These are phyloP conservation scores for Calocera cornea DNA, from an alignment of 768 basidiomycete genomes.

Conservation along the genomic window DNA sequence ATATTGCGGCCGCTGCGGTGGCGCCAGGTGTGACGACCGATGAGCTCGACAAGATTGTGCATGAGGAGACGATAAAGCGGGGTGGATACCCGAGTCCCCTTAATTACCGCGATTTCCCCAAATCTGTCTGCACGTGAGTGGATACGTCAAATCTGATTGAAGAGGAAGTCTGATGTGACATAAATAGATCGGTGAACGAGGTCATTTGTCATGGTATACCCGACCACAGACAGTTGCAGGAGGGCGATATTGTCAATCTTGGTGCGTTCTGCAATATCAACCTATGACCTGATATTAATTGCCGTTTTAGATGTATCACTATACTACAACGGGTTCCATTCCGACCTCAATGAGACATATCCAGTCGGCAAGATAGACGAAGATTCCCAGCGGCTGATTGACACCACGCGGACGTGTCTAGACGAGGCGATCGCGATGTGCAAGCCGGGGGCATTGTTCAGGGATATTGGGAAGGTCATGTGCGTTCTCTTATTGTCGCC, in stretches of 20 bases:
- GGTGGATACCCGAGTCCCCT: slow-evolving; percentile 89
- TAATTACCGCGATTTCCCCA: slow-evolving; percentile 82
- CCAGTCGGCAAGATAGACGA: slow-evolving; percentile 78
- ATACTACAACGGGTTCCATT: slow-evolving; percentile 78
- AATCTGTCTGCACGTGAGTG: slow-evolving; percentile 90
- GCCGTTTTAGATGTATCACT: slow-evolving; percentile 51
- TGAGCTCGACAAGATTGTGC: slow-evolving; percentile 85
- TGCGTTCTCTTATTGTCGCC: slow-evolving; percentile 28
- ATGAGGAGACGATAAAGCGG: slow-evolving; percentile 79
- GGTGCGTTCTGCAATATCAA: slow-evolving; percentile 32
- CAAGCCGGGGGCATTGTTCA: slow-evolving; percentile 84
- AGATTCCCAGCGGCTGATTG: slow-evolving; percentile 68
- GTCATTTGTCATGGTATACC: slow-evolving; percentile 96
- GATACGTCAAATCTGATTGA: neutral
- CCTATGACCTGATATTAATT: neutral
- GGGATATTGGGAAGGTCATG: slow-evolving; percentile 80
- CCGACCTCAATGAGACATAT: slow-evolving; percentile 86
- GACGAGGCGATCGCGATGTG: slow-evolving; percentile 85
- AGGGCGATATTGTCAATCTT: slow-evolving; percentile 95
- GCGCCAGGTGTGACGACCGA: slow-evolving; percentile 92
- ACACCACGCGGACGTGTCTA: slow-evolving; percentile 64
- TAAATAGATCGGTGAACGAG: slow-evolving; percentile 72
- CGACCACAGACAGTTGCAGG: slow-evolving; percentile 64
- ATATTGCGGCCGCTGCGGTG: slow-evolving; percentile 73
- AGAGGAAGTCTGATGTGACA: neutral